phyloP scores from a whole-genome alignment of 139 green algal species.

The Chlorella sp. region DNA sequence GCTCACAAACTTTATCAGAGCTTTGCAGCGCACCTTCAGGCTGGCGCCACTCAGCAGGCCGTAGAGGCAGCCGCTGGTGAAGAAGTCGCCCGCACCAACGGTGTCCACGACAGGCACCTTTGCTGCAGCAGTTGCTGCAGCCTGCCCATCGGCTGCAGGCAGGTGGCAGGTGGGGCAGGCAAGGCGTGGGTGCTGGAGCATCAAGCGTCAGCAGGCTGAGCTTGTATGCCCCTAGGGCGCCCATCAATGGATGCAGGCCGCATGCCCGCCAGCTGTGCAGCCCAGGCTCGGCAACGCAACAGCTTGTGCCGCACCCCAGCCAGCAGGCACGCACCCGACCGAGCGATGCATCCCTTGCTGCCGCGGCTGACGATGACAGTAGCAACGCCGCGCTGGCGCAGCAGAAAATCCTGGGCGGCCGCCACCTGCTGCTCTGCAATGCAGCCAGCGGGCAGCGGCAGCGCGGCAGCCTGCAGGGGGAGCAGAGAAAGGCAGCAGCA shows the following conservation, averaged over 20 bases:
- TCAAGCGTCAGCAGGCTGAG: background rate
- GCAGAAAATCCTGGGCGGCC: slow-evolving; percentile 48
- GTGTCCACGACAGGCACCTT: slow-evolving; percentile 76
- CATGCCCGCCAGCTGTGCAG: no score
- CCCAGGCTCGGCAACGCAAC: no score
- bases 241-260: no score
- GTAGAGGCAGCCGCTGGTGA: slow-evolving; percentile 80
- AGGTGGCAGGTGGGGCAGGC: background rate
- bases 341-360: slow-evolving; percentile 57
- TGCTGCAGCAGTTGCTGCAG: background rate
- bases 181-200: no score
- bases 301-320: no score
- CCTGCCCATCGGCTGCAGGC: slow-evolving; percentile 12
- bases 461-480: background rate
- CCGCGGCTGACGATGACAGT: slow-evolving; percentile 75
- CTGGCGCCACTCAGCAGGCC: slow-evolving; percentile 55
- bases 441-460: slow-evolving; percentile 1
- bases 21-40: slow-evolving; percentile 15
- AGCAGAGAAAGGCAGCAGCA: background rate
- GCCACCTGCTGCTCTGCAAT: slow-evolving; percentile 33
- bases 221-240: background rate
- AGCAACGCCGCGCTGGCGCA: background rate
- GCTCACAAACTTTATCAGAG: no score
- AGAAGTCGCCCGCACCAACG: slow-evolving; percentile 83
- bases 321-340: background rate